These are phyloP conservation scores for Porodaedalea pini DNA, from an alignment of 1,284 basidiomycete genomes.

Conservation along the genomic window DNA sequence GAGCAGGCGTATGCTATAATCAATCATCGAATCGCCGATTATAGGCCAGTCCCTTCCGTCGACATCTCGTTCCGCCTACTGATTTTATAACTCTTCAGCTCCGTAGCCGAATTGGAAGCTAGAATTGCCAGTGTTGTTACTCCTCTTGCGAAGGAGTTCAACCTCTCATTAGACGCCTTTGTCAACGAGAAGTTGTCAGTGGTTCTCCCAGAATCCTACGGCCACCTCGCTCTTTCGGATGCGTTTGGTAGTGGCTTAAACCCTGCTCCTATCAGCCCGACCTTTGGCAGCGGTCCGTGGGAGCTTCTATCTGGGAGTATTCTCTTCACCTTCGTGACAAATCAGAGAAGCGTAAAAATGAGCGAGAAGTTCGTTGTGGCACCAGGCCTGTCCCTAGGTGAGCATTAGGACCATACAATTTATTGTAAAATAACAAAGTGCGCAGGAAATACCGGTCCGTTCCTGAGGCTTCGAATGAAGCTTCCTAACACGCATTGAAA, in stretches of 20 bases:
- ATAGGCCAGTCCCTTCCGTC: slow-evolving; percentile 22
- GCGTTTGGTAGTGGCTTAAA: slow-evolving; percentile 34
- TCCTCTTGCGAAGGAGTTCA: slow-evolving; percentile 30
- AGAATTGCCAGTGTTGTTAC: slow-evolving; percentile 33
- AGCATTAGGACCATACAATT: slow-evolving; percentile 22
- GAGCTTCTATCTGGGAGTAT: slow-evolving; percentile 48
- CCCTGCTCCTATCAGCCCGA: slow-evolving; percentile 50
- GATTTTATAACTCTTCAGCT: slow-evolving; percentile 24
- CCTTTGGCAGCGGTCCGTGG: slow-evolving; percentile 39
- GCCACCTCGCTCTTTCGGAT: slow-evolving; percentile 27
- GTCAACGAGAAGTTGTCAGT: slow-evolving; percentile 17
- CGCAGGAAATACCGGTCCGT: slow-evolving; percentile 34
- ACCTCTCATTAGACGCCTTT: slow-evolving; percentile 32
- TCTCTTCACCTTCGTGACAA: slow-evolving; percentile 33
- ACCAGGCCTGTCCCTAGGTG: slow-evolving; percentile 39
- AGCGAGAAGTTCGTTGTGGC: slow-evolving; percentile 36
- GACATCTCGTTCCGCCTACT: no score
- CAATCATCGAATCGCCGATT: slow-evolving; percentile 43
- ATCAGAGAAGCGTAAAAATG: slow-evolving; percentile 23
- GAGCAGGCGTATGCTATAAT: slow-evolving; percentile 37
- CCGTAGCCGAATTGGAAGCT: slow-evolving; percentile 32
- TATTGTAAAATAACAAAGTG: slow-evolving; percentile 20
- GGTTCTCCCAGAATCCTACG: slow-evolving; percentile 2
- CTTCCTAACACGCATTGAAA: not conserved
- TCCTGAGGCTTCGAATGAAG: not conserved